Base-by-base conservation (phyloP, 257 asterid species). In the Petrea volubilis region DNA sequence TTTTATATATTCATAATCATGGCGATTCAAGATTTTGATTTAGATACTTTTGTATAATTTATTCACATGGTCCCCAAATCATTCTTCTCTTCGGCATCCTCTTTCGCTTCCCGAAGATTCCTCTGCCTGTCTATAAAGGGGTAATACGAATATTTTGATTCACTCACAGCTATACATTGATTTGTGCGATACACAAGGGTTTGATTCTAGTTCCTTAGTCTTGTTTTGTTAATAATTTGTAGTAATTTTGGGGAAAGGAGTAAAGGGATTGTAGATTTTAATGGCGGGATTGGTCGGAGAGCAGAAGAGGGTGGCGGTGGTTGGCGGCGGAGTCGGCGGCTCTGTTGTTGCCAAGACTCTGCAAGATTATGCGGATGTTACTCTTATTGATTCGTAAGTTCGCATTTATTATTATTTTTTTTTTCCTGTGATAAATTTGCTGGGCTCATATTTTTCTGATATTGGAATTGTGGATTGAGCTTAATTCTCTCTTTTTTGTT, bases 271-370 rank as follows among this genome's bases (percentile, higher is more conserved):
- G 0, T 21, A 2, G 43, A 23, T 13, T 63, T 74, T 44, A 33
- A 38, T 44, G 25, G 25, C 52, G 67, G 77, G 43, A 71, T 60
- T 61, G 43, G 23, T 17, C 44, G 81, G 68, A 60, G 86, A 81
- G 53, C 87, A 74, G 83, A 87, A 86, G 81, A 77, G 71, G 66
- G 96, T 90, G 67, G 97, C 76, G 72, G 86, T 90, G 31, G 82
- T 93, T 60, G 98, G 96, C 49, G 98, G 98, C 60, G 97, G 98
- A 70, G 83, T 77, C 11, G 97, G 81, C 6, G 98, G 98, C 56
- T 79, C 94, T 25, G 44, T 83, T 24, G 55, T 86, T 65, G 96
- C 97, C 25, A 87, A 87, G 66, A 78, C 66, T 44, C 97, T 93
- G 77, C 84, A 88, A 60, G 74, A 81, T 60, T 73, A 77, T 5